A percentile compares a stretch with the other conserved stretches of the same genome.
Evolutionary conservation across 2,329 filamentous ascomycete genomes (phyloP).

Genomic region (Pseudogymnoascus sp.): DNA sequence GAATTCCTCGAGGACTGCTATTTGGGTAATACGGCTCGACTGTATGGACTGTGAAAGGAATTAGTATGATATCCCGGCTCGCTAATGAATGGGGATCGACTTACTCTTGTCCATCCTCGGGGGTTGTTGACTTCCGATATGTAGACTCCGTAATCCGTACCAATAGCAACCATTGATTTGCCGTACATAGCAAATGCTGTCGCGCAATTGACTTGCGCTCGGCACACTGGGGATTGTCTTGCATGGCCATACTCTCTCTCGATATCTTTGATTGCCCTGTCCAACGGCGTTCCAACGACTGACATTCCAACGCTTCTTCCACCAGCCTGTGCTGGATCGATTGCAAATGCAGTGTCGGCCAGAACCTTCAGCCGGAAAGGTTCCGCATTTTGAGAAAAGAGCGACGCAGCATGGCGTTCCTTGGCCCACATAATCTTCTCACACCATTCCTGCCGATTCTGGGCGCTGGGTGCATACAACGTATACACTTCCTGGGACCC

Average conservation of each 20-base stretch:
- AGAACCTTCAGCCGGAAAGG: constrained; percentile 88
- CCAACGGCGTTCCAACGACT: constrained; percentile 84
- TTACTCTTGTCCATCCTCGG: constrained; percentile 80
- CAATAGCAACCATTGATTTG: constrained; percentile 82
- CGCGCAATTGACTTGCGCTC: constrained; percentile 84
- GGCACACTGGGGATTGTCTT: constrained; percentile 68
- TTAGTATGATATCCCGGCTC: constrained; percentile 7
- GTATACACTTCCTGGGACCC: constrained; percentile 83
- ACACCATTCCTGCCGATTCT: constrained; percentile 80
- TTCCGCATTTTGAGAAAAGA: constrained; percentile 89
- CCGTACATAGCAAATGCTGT: constrained; percentile 80
- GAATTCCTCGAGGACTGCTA: constrained; percentile 92
- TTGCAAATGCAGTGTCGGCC: constrained; percentile 84
- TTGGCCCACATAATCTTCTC: constrained; percentile 91
- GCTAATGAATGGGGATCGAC: constrained; percentile 24
- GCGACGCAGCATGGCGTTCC: constrained; percentile 78
- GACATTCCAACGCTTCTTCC: constrained; percentile 58
- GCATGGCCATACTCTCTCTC: constrained; percentile 67
- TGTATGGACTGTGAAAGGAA: constrained; percentile 57
- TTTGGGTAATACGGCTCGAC: constrained; percentile 69
- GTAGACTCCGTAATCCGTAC: constrained; percentile 90
- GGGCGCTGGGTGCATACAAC: constrained; percentile 69
- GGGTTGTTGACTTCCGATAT: constrained; percentile 84
- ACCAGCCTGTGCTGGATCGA: constrained; percentile 53
- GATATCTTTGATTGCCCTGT: constrained; percentile 81